phyloP scores from a whole-genome alignment of 2,329 filamentous ascomycete species.

The Neurospora crassa region DNA sequence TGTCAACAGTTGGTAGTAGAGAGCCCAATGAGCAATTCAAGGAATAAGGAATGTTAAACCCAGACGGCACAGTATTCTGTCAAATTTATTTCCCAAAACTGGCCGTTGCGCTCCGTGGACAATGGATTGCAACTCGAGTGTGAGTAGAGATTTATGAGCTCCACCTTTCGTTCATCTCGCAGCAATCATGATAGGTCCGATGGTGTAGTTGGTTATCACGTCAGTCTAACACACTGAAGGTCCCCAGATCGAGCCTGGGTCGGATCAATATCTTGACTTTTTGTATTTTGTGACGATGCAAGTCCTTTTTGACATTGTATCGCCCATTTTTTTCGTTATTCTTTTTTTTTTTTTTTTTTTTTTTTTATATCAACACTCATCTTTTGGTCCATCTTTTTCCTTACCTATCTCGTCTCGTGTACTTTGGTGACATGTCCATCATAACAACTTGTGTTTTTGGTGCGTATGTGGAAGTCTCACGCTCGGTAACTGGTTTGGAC shows the following conservation, averaged over 20 bases:
- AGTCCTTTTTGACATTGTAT: too few relatives aligned
- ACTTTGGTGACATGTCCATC: background rate
- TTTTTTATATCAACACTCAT: background rate
- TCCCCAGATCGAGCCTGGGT: conserved; percentile 22
- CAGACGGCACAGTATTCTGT: background rate
- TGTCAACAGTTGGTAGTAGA: background rate
- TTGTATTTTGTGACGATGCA: background rate
- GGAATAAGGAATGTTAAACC: background rate
- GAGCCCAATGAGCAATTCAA: background rate
- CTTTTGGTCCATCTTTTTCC: background rate
- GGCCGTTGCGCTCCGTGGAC: background rate
- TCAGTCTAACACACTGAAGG: conserved; percentile 21
- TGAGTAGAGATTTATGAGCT: background rate
- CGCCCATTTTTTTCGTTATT: too few relatives aligned
- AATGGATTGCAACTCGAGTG: background rate
- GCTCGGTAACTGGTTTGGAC: background rate
- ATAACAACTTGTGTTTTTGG: background rate
- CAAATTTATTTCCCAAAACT: background rate
- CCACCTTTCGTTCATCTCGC: fast-evolving
- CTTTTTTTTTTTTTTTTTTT: too few relatives aligned
- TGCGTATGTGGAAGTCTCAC: background rate
- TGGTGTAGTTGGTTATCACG: conserved; percentile 38
- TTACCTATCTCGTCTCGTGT: background rate
- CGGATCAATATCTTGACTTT: conserved; percentile 8
- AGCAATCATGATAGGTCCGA: conserved; percentile 9